Base-by-base conservation (phyloP, 805 yeast genomes). In the Barnettozyma californica region DNA sequence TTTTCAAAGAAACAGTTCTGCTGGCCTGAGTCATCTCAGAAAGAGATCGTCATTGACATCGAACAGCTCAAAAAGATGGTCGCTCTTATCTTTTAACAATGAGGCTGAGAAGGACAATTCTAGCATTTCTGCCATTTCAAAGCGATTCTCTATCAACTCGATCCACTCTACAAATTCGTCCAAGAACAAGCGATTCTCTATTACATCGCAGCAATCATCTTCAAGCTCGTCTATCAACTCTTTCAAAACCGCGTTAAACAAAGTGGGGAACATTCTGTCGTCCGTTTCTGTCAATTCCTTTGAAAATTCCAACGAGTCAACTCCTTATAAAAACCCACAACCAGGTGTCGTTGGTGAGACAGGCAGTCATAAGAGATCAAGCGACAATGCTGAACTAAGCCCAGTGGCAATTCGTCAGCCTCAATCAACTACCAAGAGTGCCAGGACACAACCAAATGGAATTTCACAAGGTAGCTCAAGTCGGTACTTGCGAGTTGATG, bases 41-140 rank as follows among this genome's bases (percentile, higher is more conserved):
- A 60, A 53, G 27, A 52, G 64, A 53, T 48, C 57, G 0, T 59
- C 63, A 1, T 1, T 55, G 16, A 52, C 45, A 36, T 55, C 59
- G 5, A 55, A 54, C 38, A 44, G 50, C 35, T 59, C 63, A 3
- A 61, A 61, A 42, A 59, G 64, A 58, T 61, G 63, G 63, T 61
- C 64, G 3, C 26, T 61, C 18, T 25, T 61, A n/a, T 58, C 62
- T 2, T 59, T 61, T 37, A 53, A 48, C 20, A 52, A 51, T 21
- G 64, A 56, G 11, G 56, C 51, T 4, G 60, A 59, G 29, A 56
- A 56, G 43, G 60, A 56, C 23, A 56, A 49, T 34, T 26, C 48
- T 13, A 42, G 29, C 11, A 40, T 37, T 10, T 26, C 48, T 16
- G 39, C 41, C 11, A 40, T 37, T 13, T 44, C 46, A 2, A 36